Evolutionary conservation across 1,139 yeast species (phyloP), one percentile per base, ranked within the genome.

Genomic region (Yamadazyma kanchanaburiensis): DNA sequence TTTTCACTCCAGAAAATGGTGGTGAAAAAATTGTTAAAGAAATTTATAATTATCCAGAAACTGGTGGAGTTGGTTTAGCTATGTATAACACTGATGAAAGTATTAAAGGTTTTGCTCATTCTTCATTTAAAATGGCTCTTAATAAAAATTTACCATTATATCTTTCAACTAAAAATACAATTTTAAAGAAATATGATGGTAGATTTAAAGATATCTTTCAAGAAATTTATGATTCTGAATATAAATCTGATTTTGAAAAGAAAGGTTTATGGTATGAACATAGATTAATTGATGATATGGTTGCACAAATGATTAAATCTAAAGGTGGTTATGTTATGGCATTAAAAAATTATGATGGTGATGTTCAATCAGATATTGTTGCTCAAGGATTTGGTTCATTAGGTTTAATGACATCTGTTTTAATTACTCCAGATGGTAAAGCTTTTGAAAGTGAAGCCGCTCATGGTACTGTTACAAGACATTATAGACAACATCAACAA

Each of bases 321-420:
- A 77, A 78, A 58, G 97, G 97, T 49, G 97, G 97, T 11, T 89
- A 74, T 61, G 82, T 89, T 47, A 80, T 89, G 66, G 97, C 97
- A 33, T 76, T 89, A 78, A 89, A 89, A 71, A 89, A 89, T 70
- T 89, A 89, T 63, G 97, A 89, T 56, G 97, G 97, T 59, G 97
- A 89, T 55, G 97, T 89, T 37, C 95, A 88, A 65, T 83, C 95
- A 18, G 97, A 89, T 58, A 86, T 89, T 50, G 96, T 89, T 38
- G 97, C 97, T 24, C 97, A 89, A 66, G 97, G 97, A 22, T 89
- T 88, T 53, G 97, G 97, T 24, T 88, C 96, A 16, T 73, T 89
- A 44, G 97, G 97, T 32, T 74, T 89, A 51, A 89, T 89, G 97
- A 88, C 96, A 21, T 89, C 96, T 9, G 95, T 87, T 30, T 76